A percentile compares a stretch with the other conserved stretches of the same genome.
phyloP scores from a whole-genome alignment of 2,329 filamentous ascomycete genomes.

The Massarina eburnea region DNA sequence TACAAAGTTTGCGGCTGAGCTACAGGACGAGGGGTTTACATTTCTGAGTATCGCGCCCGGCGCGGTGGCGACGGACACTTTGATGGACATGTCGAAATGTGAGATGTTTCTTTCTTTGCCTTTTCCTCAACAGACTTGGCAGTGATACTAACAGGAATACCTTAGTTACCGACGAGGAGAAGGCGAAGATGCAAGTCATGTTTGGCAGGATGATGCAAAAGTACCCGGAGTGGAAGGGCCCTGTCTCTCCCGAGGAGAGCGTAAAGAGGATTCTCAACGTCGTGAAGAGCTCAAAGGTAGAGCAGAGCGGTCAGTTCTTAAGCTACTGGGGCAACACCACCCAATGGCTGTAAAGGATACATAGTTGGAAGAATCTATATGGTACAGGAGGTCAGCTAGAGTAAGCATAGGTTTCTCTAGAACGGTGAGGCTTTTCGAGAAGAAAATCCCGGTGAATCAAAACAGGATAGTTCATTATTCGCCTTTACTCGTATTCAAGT shows the following conservation, averaged over 20 bases:
- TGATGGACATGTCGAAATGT: slow-evolving; percentile 6
- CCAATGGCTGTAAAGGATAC: slow-evolving; percentile 3
- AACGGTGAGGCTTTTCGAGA: too few species aligned
- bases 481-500: too few species aligned
- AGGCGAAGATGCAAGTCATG: slow-evolving; percentile 11
- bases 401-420: too few species aligned
- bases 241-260: slow-evolving; percentile 7
- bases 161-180: slow-evolving; percentile 8
- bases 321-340: slow-evolving; percentile 12
- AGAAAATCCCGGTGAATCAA: too few species aligned
- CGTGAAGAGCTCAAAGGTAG: slow-evolving; percentile 10
- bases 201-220: slow-evolving; percentile 12
- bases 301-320: slow-evolving; percentile 14
- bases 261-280: slow-evolving; percentile 10
- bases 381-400: too few species aligned
- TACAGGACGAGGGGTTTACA: slow-evolving; percentile 12
- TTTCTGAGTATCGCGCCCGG: slow-evolving; percentile 14
- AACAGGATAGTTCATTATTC: neutral
- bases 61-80: slow-evolving; percentile 8
- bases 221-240: slow-evolving; percentile 11
- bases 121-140: slow-evolving; percentile 1
- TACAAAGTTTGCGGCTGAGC: slow-evolving; percentile 43
- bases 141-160: slow-evolving; percentile 1
- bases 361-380: neutral
- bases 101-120: neutral